Percentiles rank a stretch among this genome's conserved stretches.
These are phyloP conservation scores for Vaccinium myrtillus DNA, from an alignment of 148 eudicot genomes.

Conservation along the genomic window DNA sequence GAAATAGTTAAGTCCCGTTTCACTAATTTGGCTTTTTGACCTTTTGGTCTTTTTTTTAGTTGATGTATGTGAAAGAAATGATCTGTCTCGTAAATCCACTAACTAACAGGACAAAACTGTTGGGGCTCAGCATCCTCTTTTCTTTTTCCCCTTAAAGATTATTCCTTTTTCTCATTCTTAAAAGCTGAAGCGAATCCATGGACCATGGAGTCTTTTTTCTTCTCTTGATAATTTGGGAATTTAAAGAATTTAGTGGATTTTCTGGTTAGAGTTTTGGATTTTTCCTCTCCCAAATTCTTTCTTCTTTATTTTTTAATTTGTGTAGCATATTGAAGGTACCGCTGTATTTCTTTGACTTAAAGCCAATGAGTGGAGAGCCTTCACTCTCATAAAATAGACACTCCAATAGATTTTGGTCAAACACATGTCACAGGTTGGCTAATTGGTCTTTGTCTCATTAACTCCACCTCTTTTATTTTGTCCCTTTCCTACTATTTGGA, in stretches of 20 bases:
- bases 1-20: background rate
- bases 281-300: background rate
- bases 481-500: too few relatives aligned
- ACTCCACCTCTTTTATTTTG: background rate
- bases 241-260: background rate
- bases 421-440: background rate
- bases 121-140: background rate
- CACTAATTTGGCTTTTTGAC: too few relatives aligned
- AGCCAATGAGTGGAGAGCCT: background rate
- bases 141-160: background rate
- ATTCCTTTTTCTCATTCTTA: background rate
- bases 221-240: background rate
- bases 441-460: background rate
- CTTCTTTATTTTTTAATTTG: background rate
- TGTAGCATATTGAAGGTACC: background rate
- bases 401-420: background rate
- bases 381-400: background rate
- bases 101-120: too few relatives aligned
- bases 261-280: background rate
- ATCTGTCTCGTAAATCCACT: too few relatives aligned
- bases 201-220: background rate
- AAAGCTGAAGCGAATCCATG: background rate
- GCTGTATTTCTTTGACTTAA: constrained; percentile 1
- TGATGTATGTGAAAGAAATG: too few relatives aligned
- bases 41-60: too few relatives aligned